Base-by-base conservation (phyloP, 2,329 filamentous ascomycete species). In the Neopestalotiopsis clavispora region DNA sequence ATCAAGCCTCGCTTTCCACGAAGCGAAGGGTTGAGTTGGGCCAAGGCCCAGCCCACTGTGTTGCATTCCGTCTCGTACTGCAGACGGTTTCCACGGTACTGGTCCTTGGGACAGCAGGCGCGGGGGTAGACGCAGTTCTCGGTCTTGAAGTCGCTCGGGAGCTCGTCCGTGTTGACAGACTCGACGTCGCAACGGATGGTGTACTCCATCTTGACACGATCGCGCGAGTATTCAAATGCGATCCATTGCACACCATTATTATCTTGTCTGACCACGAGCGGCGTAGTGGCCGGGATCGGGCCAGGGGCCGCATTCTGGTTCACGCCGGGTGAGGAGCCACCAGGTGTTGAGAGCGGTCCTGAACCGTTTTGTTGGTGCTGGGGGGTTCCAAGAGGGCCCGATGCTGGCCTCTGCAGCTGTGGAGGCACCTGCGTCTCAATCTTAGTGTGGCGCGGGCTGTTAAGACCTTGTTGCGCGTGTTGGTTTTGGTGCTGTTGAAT, bases 51-150 rank as follows among this genome's bases (percentile, higher is more conserved):
- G n/a, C 96, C 96, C n/a, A 99, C 96, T 0, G 94, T 94, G 83
- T 99, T 99, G 87, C 96, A 99, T 83, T 99, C 96, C 17, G 94
- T 98, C 84, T 99, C 96, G 81, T 99, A 99, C 74, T 96, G 93
- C 74, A 98, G 84, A 17, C 96, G 92, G 80, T 99, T 99, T 70
- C 96, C 96, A 70, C 95, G 92, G 85, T 99, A 99, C 79, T 97
- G 92, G 69, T 98, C 95, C 82, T 98, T 98, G 73, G 90, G 89
- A 80, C 94, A 97, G 85, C 95, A 98, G 4, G 96, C 96, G 70
- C 96, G 90, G 3, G 96, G 96, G 78, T 98, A 99, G 14, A 99
- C 96, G 79, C 96, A 98, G 83, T 99, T 99, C 80, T 98, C 95
- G 9, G 94, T 94, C 85, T 97, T 98, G 87, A 98, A 98, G 72